Percentiles rank a stretch among this genome's conserved stretches.
phyloP scores from a whole-genome alignment of 768 basidiomycete species.

The Saitozyma sp. region DNA sequence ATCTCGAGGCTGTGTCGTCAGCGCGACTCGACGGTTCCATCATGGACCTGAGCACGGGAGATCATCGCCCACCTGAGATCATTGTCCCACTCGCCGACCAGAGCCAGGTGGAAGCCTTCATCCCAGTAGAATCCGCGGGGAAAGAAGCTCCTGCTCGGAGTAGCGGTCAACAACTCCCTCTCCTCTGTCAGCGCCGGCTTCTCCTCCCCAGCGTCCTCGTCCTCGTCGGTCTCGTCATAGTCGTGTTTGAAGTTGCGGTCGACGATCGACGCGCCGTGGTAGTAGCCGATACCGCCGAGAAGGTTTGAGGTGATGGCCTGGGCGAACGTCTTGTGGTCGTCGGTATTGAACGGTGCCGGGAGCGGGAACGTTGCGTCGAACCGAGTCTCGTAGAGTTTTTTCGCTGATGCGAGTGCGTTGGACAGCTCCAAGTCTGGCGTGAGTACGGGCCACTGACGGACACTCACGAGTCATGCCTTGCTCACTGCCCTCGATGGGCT shows the following conservation, averaged over 20 bases:
- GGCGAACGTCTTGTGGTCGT: constrained; percentile 69
- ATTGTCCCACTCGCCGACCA: constrained; percentile 91
- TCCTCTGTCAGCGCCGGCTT: constrained; percentile 64
- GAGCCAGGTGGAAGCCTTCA: constrained; percentile 91
- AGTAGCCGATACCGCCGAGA: constrained; percentile 91
- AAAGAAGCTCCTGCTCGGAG: constrained; percentile 95
- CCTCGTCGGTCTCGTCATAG: constrained; percentile 74
- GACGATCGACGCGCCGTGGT: constrained; percentile 84
- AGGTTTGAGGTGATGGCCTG: constrained; percentile 87
- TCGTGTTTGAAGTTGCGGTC: constrained; percentile 82
- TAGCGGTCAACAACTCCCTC: constrained; percentile 78
- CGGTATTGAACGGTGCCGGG: constrained; percentile 58
- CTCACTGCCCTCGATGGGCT: constrained; percentile 56
- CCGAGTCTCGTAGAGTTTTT: constrained; percentile 63
- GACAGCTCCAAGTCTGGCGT: constrained; percentile 65
- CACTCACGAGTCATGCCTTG: constrained; percentile 1
- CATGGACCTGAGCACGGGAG: too few relatives aligned
- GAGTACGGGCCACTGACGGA: not conserved
- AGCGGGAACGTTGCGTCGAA: constrained; percentile 73
- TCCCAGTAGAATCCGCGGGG: constrained; percentile 99
- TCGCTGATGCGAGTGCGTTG: constrained; percentile 67
- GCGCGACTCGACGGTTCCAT: not conserved
- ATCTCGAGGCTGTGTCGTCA: constrained; percentile 70
- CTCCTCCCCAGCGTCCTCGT: constrained; percentile 50
- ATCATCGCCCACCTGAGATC: constrained; percentile 64